Evolutionary conservation across 1,284 basidiomycete genomes (phyloP), one percentile per base, ranked within the genome.

Genomic region (Ustilago crameri): DNA sequence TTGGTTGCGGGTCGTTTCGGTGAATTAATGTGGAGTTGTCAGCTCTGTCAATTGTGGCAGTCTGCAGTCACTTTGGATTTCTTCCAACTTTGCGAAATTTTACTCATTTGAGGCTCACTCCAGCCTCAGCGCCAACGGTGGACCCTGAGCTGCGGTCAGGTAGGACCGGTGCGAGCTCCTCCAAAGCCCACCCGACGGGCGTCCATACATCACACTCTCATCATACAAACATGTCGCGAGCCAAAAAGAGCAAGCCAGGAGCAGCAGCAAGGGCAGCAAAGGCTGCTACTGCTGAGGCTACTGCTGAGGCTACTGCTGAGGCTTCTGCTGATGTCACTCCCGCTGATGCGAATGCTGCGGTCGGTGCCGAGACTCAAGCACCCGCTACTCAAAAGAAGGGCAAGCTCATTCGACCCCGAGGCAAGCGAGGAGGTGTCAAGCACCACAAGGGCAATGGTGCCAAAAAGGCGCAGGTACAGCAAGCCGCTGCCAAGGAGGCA

Each of bases 381-480:
- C 17, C 38, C 38, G 18, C 10, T 14, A 22, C 26, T 10, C 12
- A 38, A 24, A 70, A 70, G 51, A 60, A 60, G 24, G 57, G 61
- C 42, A 75, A 74, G 63, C 69, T 80, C 30, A 61, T 78, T 12
- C 74, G 80, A 43, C 75, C 78, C 10, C 63, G 80, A 44, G 80
- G 80, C 26, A 79, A 79, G 48, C 69, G 80, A 9, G 79, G 80
- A 7, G 80, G 80, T 23, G 64, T 69, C 41, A 82, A 82, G 65
- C 65, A 82, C 51, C 51, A 61, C 23, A 75, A 75, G 40, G 45
- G 53, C 4, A 49, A 41, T n/a, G 30, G 20, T 3, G 22, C 32
- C n/a, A 38, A 56, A 30, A 38, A 52, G 37, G 32, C 17, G 9
- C 52, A 46, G 3, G 49, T 60, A 8, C 26, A 55, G 27, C 34